Percentiles rank a stretch among this genome's conserved stretches.
Evolutionary conservation across 805 yeast genomes (phyloP).

Genomic region (Candida berthetii): DNA sequence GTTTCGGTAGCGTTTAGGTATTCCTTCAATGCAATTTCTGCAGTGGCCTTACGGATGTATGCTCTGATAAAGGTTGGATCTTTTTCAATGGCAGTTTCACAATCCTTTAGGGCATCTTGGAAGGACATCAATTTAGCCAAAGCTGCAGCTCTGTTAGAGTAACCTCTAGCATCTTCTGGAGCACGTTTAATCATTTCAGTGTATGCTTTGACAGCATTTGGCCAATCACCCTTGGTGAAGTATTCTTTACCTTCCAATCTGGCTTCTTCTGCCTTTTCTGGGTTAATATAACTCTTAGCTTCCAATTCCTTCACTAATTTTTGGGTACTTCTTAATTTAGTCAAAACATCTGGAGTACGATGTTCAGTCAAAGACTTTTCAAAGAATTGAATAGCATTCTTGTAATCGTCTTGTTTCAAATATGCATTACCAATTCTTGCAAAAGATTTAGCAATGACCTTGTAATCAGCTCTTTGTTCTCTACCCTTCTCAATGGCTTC

Average conservation of each 20-base stretch:
- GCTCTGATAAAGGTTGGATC: constrained; percentile 93
- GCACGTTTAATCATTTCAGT: constrained; percentile 95
- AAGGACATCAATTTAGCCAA: constrained; percentile 90
- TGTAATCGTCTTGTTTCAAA: constrained; percentile 66
- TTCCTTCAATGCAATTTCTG: constrained; percentile 87
- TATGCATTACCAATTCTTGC: constrained; percentile 86
- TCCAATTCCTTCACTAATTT: constrained; percentile 78
- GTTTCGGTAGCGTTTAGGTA: constrained; percentile 79
- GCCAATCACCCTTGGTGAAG: constrained; percentile 93
- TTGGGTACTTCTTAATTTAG: constrained; percentile 83
- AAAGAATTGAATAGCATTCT: constrained; percentile 68
- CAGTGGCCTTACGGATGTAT: constrained; percentile 93
- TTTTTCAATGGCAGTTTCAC: constrained; percentile 80
- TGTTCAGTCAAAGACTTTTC: constrained; percentile 95
- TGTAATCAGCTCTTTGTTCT: constrained; percentile 87
- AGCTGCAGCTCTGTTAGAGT: constrained; percentile 97
- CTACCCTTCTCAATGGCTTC: constrained; percentile 87
- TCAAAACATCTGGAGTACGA: constrained; percentile 89
- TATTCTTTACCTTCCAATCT: constrained; percentile 86
- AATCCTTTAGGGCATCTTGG: constrained; percentile 94
- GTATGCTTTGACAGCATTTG: constrained; percentile 89
- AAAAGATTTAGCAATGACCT: constrained; percentile 84
- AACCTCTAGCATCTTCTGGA: constrained; percentile 96
- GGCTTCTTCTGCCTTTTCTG: constrained; percentile 92
- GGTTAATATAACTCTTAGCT: constrained; percentile 74